A percentile compares a stretch with the other conserved stretches of the same genome.
Conservation (phyloP, 1,284 basidiomycete species). For the Vanrija pseudolonga region DNA sequence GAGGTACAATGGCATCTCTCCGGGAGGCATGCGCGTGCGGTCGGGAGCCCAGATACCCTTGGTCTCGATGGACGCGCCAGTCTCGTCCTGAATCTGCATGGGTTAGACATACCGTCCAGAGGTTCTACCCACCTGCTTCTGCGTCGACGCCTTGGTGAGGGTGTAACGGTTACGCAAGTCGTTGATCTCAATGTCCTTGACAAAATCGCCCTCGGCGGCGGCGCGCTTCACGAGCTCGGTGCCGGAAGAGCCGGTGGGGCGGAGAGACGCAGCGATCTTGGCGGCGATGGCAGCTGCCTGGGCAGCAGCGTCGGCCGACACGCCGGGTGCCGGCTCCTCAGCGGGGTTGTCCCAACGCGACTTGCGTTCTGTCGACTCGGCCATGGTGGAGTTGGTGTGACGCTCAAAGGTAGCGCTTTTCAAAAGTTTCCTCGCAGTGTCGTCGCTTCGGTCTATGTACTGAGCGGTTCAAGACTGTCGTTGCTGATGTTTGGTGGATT, state of each 20-base stretch:
- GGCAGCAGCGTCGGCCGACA: slow-evolving; percentile 44
- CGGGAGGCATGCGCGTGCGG: slow-evolving; percentile 78
- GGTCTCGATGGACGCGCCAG: slow-evolving; percentile 82
- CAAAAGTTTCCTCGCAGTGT: too few relatives aligned
- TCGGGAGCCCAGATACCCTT: slow-evolving; percentile 95
- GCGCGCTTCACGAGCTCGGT: slow-evolving; percentile 59
- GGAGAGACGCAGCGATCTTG: slow-evolving; percentile 81
- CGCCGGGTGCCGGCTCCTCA: neutral
- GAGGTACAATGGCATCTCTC: slow-evolving; percentile 89
- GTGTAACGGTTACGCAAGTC: slow-evolving; percentile 93
- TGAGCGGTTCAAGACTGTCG: too few relatives aligned
- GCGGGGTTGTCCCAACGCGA: slow-evolving; percentile 16
- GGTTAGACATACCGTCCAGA: neutral
- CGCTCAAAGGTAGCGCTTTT: neutral
- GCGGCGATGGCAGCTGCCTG: slow-evolving; percentile 66
- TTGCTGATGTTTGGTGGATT: too few relatives aligned
- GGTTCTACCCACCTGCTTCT: slow-evolving; percentile 66
- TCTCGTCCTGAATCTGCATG: slow-evolving; percentile 76
- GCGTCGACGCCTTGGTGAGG: slow-evolving; percentile 89
- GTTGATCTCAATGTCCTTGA: slow-evolving; percentile 94
- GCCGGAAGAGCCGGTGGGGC: slow-evolving; percentile 38
- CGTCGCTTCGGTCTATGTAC: too few relatives aligned
- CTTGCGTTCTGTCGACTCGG: slow-evolving; percentile 16
- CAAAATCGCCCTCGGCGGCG: slow-evolving; percentile 75
- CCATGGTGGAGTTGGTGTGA: slow-evolving; percentile 3